phyloP scores from a whole-genome alignment of 306 rosid species.

The Quercus wislizeni region DNA sequence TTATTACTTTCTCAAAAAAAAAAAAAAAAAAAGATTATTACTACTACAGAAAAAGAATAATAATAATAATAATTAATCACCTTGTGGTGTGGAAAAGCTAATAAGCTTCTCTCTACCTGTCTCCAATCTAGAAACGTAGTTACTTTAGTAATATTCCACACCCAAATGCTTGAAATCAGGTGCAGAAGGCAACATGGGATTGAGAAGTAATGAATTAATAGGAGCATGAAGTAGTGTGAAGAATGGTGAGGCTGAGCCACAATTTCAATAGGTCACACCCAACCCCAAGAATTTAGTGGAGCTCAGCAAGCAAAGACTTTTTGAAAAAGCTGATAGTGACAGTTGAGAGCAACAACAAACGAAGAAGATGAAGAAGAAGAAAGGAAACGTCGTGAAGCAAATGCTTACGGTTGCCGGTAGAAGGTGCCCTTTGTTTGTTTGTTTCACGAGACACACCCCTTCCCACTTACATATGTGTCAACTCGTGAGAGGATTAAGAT shows the following conservation, averaged over 20 bases:
- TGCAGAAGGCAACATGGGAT: neutral
- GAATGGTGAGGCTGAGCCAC: slow-evolving; percentile 1
- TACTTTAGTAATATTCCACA: neutral
- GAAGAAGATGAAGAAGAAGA: neutral
- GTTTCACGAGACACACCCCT: too few relatives aligned
- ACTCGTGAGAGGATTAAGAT: too few relatives aligned
- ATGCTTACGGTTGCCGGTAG: neutral
- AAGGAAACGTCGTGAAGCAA: neutral
- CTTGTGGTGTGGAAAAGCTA: neutral
- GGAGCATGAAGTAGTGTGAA: slow-evolving; percentile 7
- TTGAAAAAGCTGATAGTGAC: neutral
- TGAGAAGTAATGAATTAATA: neutral
- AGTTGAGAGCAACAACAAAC: neutral
- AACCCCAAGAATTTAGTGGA: neutral
- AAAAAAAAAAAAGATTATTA: neutral
- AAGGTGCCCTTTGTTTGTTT: too few relatives aligned
- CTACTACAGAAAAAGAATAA: neutral
- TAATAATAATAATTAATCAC: neutral
- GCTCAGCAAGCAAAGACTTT: neutral
- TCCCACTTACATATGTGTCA: too few relatives aligned
- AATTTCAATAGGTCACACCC: neutral
- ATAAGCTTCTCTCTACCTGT: neutral
- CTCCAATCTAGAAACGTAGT: neutral
- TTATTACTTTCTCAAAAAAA: too few relatives aligned
- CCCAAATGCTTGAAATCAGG: neutral